Evolutionary conservation across 192 early-diverging fungal species (phyloP), one percentile per base, ranked within the genome.

Genomic region (Radiomyces spectabilis): DNA sequence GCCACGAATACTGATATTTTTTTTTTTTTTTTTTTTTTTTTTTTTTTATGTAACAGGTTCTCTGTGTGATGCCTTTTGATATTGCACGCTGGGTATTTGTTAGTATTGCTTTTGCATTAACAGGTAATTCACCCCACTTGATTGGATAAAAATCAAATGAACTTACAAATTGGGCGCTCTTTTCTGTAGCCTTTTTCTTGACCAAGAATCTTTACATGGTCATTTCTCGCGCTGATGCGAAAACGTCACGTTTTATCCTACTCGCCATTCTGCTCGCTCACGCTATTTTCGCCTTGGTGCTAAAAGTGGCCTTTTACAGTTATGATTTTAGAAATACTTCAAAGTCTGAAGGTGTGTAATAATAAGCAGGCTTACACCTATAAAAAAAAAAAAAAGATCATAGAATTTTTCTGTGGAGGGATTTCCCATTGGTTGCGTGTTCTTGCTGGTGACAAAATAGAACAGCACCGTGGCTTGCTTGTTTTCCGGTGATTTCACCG

Each of bases 271-370:
- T 88, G 16, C 66, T 58, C 5, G 78, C 79, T 21, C 86, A 92
- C 47, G 86, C 76, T 5, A 67, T 80, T 32, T 73, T 92, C 49
- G 79, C 83, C 4, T 47, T 94, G 31, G 57, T 91, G 12, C 84
- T 97, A 61, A 93, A 93, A 69, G 75, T 92, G 66, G 59, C 71
- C 45, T 97, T 97, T 71, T 97, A 89, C 66, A 82, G 77, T 33
- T 91, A 90, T 40, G 43, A 56, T 41, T 55, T 64, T n/a, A n/a
- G n/a, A n/a, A n/a, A n/a, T n/a, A n/a, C n/a, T n/a, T n/a, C n/a
- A n/a, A n/a, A n/a, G n/a, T n/a, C n/a, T n/a, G n/a, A n/a, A n/a
- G n/a, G n/a, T n/a, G n/a, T n/a, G n/a, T n/a, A n/a, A n/a, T n/a
- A n/a, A n/a, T n/a, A n/a, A n/a, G n/a, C n/a, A n/a, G n/a, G n/a